Base-by-base conservation (phyloP, 1,139 yeast species). In the Geotrichum citri-aurantii region DNA sequence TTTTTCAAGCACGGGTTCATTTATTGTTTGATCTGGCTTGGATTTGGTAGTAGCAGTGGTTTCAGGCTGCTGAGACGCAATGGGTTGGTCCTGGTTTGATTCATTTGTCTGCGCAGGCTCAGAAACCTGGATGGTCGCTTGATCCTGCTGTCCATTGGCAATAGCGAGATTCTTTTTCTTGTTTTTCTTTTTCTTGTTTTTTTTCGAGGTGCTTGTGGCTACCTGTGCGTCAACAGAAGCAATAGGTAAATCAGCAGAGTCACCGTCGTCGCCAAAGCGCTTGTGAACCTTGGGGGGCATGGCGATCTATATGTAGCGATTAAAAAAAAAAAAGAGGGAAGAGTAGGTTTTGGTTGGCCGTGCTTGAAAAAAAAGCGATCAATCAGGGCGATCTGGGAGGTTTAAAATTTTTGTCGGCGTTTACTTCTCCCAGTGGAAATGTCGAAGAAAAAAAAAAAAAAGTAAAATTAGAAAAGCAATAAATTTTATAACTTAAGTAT, bases 271-370 rank as follows among this genome's bases (percentile, higher is more conserved):
- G 42, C 50, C 63, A 57, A 68, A 67, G 56, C 66, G 63, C 50
- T 62, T 60, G 61, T 67, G 69, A 55, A 63, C 64, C 59, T 65
- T 67, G 14, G 69, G 69, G 21, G 66, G 66, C 69, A 67, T 67
- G 24, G 2, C 24, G 33, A n/a, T 31, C 44, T 40, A 24, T n/a
- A 37, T 24, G 14, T 24, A 12, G 6, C 3, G 21, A 5, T 40
- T 5, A 40, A 19, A n/a, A 40, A 40, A 40, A 26, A 26, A 5
- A 37, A 14, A 37, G 5, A 14, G 14, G 14, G 5, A 14, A 12
- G 14, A 26, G 29, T 26, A 26, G 4, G 29, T 26, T 5, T 26
- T 4, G 29, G 29, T 26, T 26, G 7, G 7, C 17, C 12, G 12
- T 37, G 19, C n/a, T 14, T 6, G 42, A 37, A n/a, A 12, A 37